phyloP scores from a whole-genome alignment of 495 filamentous ascomycete species.

The Annulohypoxylon bovei region DNA sequence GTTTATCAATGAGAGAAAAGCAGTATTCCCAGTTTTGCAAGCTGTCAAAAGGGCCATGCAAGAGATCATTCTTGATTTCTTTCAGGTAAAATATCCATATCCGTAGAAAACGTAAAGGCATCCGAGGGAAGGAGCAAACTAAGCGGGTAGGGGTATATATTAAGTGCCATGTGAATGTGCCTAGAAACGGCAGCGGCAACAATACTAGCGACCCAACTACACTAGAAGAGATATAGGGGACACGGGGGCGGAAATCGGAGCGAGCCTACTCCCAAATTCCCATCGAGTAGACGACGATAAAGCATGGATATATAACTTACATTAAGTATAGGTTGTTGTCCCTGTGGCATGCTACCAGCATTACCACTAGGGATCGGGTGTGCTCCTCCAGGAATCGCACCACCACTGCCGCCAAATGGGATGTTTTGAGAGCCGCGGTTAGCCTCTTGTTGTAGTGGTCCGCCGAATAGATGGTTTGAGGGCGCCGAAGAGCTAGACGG shows the following conservation, averaged over 20 bases:
- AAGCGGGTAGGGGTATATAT: background rate
- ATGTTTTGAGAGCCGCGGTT: conserved; percentile 58
- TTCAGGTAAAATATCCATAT: background rate
- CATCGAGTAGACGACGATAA: conserved; percentile 1
- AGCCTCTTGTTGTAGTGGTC: conserved; percentile 60
- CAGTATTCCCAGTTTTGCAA: background rate
- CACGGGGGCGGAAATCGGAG: background rate
- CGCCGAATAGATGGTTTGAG: conserved; percentile 56
- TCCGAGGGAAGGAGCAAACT: background rate
- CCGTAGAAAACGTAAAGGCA: background rate
- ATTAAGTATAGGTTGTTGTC: conserved; percentile 96
- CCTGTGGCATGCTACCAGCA: conserved; percentile 66
- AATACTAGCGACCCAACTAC: conserved; percentile 15
- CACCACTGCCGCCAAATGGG: conserved; percentile 50
- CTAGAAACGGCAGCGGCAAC: background rate
- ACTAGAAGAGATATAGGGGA: background rate
- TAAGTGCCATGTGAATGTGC: conserved; percentile 4
- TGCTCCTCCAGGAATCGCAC: conserved; percentile 32
- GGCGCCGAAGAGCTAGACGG: conserved; percentile 50
- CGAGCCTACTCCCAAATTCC: background rate
- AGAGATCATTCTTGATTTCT: background rate
- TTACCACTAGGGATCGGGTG: conserved; percentile 52
- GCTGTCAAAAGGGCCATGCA: background rate
- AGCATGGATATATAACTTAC: conserved; percentile 59
- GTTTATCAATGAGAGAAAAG: background rate